Evolutionary conservation across 1,284 basidiomycete genomes (phyloP).

Genomic region (Papiliotrema flavescens): DNA sequence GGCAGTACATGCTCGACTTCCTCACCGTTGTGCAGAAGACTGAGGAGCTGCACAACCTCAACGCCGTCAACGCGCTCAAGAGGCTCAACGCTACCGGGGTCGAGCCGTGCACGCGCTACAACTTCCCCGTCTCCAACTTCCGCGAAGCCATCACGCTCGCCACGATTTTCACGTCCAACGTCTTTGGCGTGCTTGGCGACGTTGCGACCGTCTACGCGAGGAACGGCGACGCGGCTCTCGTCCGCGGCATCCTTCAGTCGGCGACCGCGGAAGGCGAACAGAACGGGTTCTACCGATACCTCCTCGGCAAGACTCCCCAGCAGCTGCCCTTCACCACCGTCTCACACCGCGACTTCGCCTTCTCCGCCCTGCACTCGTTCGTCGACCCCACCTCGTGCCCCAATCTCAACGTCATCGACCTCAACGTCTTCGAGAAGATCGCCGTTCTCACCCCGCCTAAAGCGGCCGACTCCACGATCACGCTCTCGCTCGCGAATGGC

Average conservation of each 20-base stretch:
- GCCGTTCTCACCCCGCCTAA: neutral
- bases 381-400: slow-evolving; percentile 3
- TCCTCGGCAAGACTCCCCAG: neutral
- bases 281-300: slow-evolving; percentile 2
- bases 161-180: neutral
- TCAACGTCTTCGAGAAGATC: neutral
- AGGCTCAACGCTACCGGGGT: neutral
- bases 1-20: neutral
- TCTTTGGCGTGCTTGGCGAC: neutral
- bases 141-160: neutral
- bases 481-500: neutral
- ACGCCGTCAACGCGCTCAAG: neutral
- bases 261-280: neutral
- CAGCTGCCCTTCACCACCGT: slow-evolving; percentile 1
- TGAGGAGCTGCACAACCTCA: slow-evolving; percentile 1
- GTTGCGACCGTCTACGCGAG: neutral
- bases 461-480: neutral
- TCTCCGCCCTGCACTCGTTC: neutral
- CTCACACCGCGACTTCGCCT: slow-evolving; percentile 1
- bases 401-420: neutral
- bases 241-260: neutral
- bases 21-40: neutral
- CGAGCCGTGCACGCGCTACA: neutral
- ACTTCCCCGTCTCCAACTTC: slow-evolving; percentile 3
- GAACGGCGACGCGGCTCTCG: neutral